Base-by-base conservation (phyloP, 768 basidiomycete genomes). In the Jaapia argillacea region DNA sequence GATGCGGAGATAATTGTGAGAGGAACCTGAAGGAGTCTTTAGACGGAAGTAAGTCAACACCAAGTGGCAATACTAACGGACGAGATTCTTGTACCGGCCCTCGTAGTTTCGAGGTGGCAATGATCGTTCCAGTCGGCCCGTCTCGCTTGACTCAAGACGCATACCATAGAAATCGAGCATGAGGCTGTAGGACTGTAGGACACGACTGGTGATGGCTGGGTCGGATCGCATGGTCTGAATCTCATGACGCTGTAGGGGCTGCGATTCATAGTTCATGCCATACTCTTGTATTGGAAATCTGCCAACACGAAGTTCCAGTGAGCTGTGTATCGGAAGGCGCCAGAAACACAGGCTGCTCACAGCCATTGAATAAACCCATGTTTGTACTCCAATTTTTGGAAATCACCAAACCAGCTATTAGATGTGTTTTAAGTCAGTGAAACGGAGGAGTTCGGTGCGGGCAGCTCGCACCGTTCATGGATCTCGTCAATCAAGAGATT, bases 101-200 rank as follows among this genome's bases (percentile, higher is more conserved):
- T 45, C 55, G 53, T 70, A 79, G 51, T 77, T 69, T 38, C 65
- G 57, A 25, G 74, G 75, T 24, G 65, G 68, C 42, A 64, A 42
- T 14, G 65, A 62, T 28, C 83, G 77, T 24, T 66, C 68, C 13
- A 86, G 51, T 21, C 79, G 67, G 3, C 84, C 84, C 0, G 79
- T 76, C 31, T 75, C 70, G 21, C 61, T 51, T 26, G 71, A 72
- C 31, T 77, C 60, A 24, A 86, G 70, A 23, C 66, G 65, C 80
- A 86, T 84, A 20, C 84, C 85, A 54, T 84, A 87, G 62, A 87
- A 86, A 57, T 82, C 80, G 22, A 87, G 71, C 79, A 89, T 84
- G 51, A 86, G 69, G 48, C 59, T 63, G 58, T 85, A 86, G 16
- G 84, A 85, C 23, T 58, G 59, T 3, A 78, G 43, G 24, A 85